phyloP scores from a whole-genome alignment of 2,329 filamentous ascomycete genomes.

The Aurifilum marmelostoma region DNA sequence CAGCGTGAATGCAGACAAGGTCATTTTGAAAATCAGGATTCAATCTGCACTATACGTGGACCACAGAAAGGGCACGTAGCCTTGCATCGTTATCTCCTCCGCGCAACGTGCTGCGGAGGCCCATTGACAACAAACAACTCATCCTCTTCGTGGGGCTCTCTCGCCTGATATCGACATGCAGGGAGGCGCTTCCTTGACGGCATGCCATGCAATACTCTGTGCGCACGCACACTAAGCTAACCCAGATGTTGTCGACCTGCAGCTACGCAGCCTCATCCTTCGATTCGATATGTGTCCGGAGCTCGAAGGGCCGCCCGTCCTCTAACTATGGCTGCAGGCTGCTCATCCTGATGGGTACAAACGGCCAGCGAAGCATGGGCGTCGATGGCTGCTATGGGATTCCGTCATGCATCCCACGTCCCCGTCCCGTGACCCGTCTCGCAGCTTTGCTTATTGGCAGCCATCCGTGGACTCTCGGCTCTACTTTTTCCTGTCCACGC shows the following conservation, averaged over 20 bases:
- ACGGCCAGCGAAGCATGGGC: neutral
- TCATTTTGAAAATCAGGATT: neutral
- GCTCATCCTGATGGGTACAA: neutral
- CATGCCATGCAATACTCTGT: neutral
- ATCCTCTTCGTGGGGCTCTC: neutral
- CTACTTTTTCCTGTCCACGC: neutral
- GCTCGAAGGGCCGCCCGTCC: neutral
- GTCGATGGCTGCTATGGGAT: neutral
- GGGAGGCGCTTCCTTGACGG: neutral
- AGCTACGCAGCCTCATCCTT: slow-evolving; percentile 24
- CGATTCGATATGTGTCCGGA: slow-evolving; percentile 2
- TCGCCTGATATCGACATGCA: neutral
- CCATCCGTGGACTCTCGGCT: neutral
- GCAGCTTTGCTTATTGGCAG: neutral
- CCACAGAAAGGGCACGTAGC: neutral
- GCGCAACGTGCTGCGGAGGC: neutral
- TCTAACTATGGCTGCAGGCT: neutral
- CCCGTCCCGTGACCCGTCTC: neutral
- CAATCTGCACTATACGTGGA: neutral
- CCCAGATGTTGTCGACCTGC: slow-evolving; percentile 26
- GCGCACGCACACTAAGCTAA: neutral
- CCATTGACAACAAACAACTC: neutral
- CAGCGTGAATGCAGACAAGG: neutral
- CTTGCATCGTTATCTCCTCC: neutral
- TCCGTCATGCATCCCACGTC: neutral